Conservation (phyloP, 2,329 filamentous ascomycete species). For the Fusarium temperatum region DNA sequence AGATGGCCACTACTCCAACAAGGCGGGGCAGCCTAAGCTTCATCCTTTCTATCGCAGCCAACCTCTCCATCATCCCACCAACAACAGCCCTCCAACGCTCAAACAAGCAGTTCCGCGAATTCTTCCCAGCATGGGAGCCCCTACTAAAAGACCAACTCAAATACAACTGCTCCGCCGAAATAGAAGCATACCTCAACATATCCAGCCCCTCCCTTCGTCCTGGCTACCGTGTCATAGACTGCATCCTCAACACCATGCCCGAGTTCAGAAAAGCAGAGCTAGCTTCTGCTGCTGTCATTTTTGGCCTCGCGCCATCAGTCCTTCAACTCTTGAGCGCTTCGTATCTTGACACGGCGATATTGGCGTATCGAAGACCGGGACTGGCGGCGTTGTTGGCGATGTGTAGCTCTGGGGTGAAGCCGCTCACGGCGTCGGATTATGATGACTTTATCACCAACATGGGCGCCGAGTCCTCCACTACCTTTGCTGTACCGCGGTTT, state of each 20-base stretch:
- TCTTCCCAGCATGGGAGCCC: constrained; percentile 30
- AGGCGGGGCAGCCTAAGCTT: background rate
- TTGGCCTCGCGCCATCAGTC: constrained; percentile 29
- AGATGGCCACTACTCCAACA: background rate
- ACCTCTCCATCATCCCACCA: background rate
- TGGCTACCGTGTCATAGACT: constrained; percentile 25
- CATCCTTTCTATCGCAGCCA: background rate
- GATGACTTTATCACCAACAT: constrained; percentile 1
- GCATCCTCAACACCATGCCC: constrained; percentile 27
- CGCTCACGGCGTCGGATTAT: constrained; percentile 12
- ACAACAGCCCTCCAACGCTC: constrained; percentile 9
- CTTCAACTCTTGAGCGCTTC: constrained; percentile 32
- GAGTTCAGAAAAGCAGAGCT: constrained; percentile 41
- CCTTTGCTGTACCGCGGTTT: background rate
- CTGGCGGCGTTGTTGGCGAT: constrained; percentile 31
- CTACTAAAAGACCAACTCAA: constrained; percentile 1
- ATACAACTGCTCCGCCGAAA: background rate
- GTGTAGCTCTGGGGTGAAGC: constrained; percentile 20
- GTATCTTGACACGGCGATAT: constrained; percentile 32
- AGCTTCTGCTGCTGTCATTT: constrained; percentile 30
- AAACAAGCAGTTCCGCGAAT: constrained; percentile 16
- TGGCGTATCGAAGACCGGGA: constrained; percentile 27
- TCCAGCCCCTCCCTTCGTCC: background rate
- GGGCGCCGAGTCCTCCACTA: background rate
- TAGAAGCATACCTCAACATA: constrained; percentile 1